Evolutionary conservation across 768 basidiomycete genomes (phyloP).

Genomic region (Trametes maxima): DNA sequence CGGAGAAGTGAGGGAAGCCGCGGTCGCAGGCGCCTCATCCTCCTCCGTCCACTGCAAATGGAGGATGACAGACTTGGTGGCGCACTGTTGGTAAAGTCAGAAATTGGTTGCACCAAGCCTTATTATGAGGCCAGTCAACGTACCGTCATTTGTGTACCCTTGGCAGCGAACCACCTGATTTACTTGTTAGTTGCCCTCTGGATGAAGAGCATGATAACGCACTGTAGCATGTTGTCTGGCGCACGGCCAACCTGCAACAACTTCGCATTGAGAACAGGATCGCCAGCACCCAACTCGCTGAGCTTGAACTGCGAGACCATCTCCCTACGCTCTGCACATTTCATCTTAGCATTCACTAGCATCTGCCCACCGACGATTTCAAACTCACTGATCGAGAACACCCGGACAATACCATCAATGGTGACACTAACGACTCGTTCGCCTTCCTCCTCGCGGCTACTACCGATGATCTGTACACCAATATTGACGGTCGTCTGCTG

Average conservation of each 20-base stretch:
- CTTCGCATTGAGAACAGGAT: constrained; percentile 66
- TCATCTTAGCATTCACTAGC: constrained; percentile 14
- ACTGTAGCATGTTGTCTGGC: constrained; percentile 88
- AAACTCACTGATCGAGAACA: constrained; percentile 84
- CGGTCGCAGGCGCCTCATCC: constrained; percentile 34
- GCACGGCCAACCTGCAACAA: constrained; percentile 78
- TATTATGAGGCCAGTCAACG: constrained; percentile 25
- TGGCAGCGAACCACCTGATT: constrained; percentile 83
- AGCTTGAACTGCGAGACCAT: constrained; percentile 94
- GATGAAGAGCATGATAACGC: constrained; percentile 28
- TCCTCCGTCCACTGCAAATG: constrained; percentile 87
- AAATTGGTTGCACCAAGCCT: not conserved
- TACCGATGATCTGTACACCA: constrained; percentile 81
- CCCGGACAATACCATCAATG: constrained; percentile 88
- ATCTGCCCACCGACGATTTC: not conserved
- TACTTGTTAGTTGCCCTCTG: not conserved
- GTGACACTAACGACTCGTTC: constrained; percentile 90
- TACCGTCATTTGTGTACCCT: constrained; percentile 89
- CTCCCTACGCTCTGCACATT: constrained; percentile 59
- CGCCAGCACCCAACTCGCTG: constrained; percentile 69
- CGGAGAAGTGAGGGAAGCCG: constrained; percentile 18
- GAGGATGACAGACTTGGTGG: constrained; percentile 83
- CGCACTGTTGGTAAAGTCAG: constrained; percentile 55
- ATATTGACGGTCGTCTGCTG: constrained; percentile 93
- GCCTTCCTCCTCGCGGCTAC: constrained; percentile 53